Base-by-base conservation (phyloP, 306 rosid genomes). In the Fagus sylvatica region DNA sequence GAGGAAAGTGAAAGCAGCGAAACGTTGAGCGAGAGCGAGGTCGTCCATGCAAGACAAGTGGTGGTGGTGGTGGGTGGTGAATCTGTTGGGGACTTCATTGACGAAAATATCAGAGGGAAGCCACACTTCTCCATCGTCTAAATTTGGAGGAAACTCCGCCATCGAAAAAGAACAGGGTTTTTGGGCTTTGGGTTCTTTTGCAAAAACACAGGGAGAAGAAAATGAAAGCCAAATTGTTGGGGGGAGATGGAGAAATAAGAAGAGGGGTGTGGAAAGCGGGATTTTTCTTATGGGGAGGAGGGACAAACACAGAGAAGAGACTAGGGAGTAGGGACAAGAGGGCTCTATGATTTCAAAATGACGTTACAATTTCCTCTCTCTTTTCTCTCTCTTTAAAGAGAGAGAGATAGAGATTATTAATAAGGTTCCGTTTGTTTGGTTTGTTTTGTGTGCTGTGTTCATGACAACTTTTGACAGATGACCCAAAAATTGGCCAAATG, bases 1-100 rank as follows among this genome's bases (percentile, higher is more conserved):
- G 72, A 82, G 82, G 19, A 78, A 4, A 61, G 86, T 13, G 54
- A 82, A 41, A 78, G 80, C 73, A 3, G 86, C 62, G 42, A 82
- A 33, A 8, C 74, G 74, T 0, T 51, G 69, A 64, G 80, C 28
- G 48, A 68, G 43, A 12, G 79, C 13, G 17, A 48, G 32, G 57
- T 75, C 60, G 19, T 79, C 80, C 75, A 43, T 74, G 76, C 34
- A 40, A 28, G 67, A 40, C 2, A 16, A 79, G 48, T 22, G 62
- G 62, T 11, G 1, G 15, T 56, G 51, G 70, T 17, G 53, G 1
- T 3, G 77, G 40, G 32, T 34, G 46, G 1, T 40, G 40, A 19
- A 62, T 17, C 36, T 41, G 22, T 79, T 48, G 7, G 79, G 28
- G n/a, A 34, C 69, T 64, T 79, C 80, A 77, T 75, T 73, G 78